Evolutionary conservation across 192 early-diverging fungal genomes (phyloP), one percentile per base, ranked within the genome.

Genomic region (Backusella australiensis): DNA sequence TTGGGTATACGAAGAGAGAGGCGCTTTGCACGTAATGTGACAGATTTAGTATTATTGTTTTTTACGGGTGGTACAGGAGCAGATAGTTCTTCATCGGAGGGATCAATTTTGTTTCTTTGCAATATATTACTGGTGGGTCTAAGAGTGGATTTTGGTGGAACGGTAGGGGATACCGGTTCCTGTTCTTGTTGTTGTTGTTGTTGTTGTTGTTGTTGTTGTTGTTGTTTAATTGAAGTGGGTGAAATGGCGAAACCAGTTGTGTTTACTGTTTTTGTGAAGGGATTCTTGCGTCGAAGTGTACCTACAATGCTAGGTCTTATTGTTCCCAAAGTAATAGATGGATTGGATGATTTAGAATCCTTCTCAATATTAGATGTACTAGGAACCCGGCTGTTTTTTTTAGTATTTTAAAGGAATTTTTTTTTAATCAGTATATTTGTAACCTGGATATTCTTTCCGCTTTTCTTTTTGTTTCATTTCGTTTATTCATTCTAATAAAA

Each of bases 261-360:
- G 46, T 49, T 74, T 52, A 49, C 41, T 32, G 52, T 36, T 49
- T 74, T 74, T 34, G 67, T 67, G 59, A 79, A 79, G 7, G 68
- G 78, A 17, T 75, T 79, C 21, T 74, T 79, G 9, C 78, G 78
- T 41, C 78, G 78, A 41, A 79, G 72, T 34, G 78, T 79, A 14
- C 78, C 73, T 14, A 73, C 66, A 6, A 74, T 32, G 41, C 41
- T 67, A 63, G 56, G 56, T 12, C 9, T 63, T 23, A 63, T 14
- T 4, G 56, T 63, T 21, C 56, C 56, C 19, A 21, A 2, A 23
- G 21, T 11, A 38, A 12, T 9, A 41, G 36, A 17, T 38, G 68
- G 9, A 67, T 26, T 34, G 9, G 5, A 35, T 35, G 73, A 38
- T 29, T 12, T 59, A 26, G 36, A 6, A 0, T 23, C 23, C 65